phyloP scores from a whole-genome alignment of 306 rosid species.

The Lotus japonicus region DNA sequence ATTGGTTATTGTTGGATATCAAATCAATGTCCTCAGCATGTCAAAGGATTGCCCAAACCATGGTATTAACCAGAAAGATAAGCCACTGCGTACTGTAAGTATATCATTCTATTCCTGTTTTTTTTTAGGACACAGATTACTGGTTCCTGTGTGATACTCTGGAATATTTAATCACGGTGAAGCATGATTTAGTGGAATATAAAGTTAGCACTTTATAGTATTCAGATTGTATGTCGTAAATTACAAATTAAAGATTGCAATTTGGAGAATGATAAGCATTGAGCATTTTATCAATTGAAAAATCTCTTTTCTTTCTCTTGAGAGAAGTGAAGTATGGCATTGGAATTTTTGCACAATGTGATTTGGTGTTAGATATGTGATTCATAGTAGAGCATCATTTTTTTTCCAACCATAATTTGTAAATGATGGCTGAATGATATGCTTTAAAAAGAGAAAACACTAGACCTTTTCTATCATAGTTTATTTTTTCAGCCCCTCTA shows the following conservation, averaged over 20 bases:
- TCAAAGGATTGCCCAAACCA: slow-evolving; percentile 43
- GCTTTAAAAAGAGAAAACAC: too few relatives aligned
- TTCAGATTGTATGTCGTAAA: background rate
- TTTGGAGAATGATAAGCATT: too few relatives aligned
- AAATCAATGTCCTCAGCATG: slow-evolving; percentile 31
- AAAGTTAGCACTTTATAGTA: background rate
- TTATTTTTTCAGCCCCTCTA: too few relatives aligned
- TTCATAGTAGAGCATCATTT: too few relatives aligned
- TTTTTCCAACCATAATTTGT: too few relatives aligned
- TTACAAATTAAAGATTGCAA: background rate
- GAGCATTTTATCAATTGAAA: too few relatives aligned
- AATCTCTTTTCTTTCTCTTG: too few relatives aligned
- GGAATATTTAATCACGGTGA: background rate
- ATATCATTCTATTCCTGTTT: slow-evolving; percentile 12
- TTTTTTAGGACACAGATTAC: background rate
- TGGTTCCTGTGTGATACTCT: background rate
- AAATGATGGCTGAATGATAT: too few relatives aligned
- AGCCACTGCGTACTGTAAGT: slow-evolving; percentile 64
- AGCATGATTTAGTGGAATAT: background rate
- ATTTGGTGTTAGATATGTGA: too few relatives aligned
- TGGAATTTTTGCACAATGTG: too few relatives aligned
- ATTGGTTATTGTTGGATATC: slow-evolving; percentile 17
- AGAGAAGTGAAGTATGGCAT: too few relatives aligned
- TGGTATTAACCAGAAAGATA: slow-evolving; percentile 41
- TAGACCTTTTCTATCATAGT: too few relatives aligned